phyloP scores from a whole-genome alignment of 2,329 filamentous ascomycete species.

The Clathrospora elynae region DNA sequence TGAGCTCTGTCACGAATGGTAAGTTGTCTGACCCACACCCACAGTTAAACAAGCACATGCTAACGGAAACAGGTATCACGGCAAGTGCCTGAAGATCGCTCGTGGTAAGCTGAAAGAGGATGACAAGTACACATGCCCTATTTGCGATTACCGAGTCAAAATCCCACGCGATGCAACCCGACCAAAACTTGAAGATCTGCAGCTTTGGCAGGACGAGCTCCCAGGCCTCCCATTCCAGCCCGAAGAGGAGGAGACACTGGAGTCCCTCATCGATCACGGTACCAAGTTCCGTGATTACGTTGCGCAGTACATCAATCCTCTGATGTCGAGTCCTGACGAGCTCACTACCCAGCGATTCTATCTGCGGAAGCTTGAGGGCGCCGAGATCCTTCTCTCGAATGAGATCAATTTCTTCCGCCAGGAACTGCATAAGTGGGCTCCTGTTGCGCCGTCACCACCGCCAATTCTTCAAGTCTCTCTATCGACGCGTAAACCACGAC shows the following conservation, averaged over 20 bases:
- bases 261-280: constrained; percentile 85
- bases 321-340: constrained; percentile 82
- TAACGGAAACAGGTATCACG: constrained; percentile 78
- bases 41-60: not conserved
- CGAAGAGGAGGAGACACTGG: constrained; percentile 86
- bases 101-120: constrained; percentile 97
- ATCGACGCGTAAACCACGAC: constrained; percentile 91
- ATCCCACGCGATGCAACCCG: constrained; percentile 95
- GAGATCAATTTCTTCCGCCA: constrained; percentile 99
- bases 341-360: constrained; percentile 92
- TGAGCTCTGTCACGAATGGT: constrained; percentile 97
- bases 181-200: constrained; percentile 89
- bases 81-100: constrained; percentile 97
- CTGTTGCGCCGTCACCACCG: constrained; percentile 83
- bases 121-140: constrained; percentile 96
- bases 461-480: constrained; percentile 85
- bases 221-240: constrained; percentile 85
- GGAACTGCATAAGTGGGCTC: constrained; percentile 92
- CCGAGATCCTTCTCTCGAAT: constrained; percentile 85
- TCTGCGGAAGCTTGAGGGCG: constrained; percentile 93
- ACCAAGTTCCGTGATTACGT: constrained; percentile 84
- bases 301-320: constrained; percentile 76
- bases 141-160: constrained; percentile 96
- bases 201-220: constrained; percentile 84
- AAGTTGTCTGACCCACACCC: constrained; percentile 51